Evolutionary conservation across 1,284 basidiomycete species (phyloP).

Genomic region (Xerocomus subilludens): DNA sequence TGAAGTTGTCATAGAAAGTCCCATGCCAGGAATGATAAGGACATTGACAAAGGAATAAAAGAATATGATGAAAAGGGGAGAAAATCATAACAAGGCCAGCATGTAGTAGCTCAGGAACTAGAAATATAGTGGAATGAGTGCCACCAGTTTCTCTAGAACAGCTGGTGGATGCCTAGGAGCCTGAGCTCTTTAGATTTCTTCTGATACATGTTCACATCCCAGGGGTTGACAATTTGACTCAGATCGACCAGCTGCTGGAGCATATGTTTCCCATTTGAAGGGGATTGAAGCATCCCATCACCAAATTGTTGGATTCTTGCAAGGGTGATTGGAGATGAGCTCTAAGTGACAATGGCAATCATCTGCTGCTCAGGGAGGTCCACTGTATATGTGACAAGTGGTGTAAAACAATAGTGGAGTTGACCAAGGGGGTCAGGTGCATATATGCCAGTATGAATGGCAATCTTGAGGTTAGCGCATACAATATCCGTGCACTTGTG

Average conservation of each 20-base stretch:
- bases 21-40: too few relatives aligned
- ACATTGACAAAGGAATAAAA: too few relatives aligned
- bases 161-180: not conserved
- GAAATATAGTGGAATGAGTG: not conserved
- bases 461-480: not conserved
- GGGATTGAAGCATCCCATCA: not conserved
- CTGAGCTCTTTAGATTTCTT: not conserved
- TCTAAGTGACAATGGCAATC: not conserved
- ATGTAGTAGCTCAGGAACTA: constrained; percentile 3
- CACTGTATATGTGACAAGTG: not conserved
- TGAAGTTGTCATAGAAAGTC: too few relatives aligned
- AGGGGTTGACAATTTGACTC: not conserved
- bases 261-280: not conserved
- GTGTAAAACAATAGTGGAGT: not conserved
- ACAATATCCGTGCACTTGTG: not conserved
- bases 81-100: too few relatives aligned
- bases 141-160: not conserved
- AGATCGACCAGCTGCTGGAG: not conserved
- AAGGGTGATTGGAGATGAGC: not conserved
- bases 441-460: not conserved
- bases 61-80: too few relatives aligned
- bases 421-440: not conserved
- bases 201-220: not conserved
- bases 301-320: not conserved
- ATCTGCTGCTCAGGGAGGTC: not conserved